phyloP scores from a whole-genome alignment of 441 rosid species.

The Syzygium syzygioides region DNA sequence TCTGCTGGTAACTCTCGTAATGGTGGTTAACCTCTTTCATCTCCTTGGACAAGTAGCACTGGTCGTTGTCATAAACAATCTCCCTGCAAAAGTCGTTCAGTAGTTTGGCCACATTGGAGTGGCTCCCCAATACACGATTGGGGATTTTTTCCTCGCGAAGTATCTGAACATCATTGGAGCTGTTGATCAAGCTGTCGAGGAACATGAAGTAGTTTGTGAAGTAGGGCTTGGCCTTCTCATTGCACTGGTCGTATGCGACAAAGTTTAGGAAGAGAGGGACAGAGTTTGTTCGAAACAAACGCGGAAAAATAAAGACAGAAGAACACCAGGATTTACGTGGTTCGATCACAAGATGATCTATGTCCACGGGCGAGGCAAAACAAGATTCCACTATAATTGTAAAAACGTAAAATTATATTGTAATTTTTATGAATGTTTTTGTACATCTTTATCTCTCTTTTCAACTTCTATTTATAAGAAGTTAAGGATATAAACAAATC shows the following conservation, averaged over 20 bases:
- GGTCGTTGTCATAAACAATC: background rate
- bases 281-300: too few relatives aligned
- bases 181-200: background rate
- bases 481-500: too few relatives aligned
- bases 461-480: too few relatives aligned
- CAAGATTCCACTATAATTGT: too few relatives aligned
- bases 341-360: too few relatives aligned
- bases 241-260: background rate
- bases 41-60: background rate
- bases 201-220: slow-evolving; percentile 3
- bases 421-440: too few relatives aligned
- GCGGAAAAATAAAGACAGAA: too few relatives aligned
- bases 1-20: background rate
- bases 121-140: background rate
- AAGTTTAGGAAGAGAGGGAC: slow-evolving; percentile 1
- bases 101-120: background rate
- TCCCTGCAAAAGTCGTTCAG: background rate
- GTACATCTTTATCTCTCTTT: too few relatives aligned
- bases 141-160: background rate
- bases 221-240: background rate
- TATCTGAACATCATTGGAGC: background rate
- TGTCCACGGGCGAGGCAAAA: too few relatives aligned
- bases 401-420: too few relatives aligned
- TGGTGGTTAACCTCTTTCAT: background rate
- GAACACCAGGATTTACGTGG: too few relatives aligned